Evolutionary conservation across 768 basidiomycete genomes (phyloP).

Genomic region (Auricularia auricula-judae): DNA sequence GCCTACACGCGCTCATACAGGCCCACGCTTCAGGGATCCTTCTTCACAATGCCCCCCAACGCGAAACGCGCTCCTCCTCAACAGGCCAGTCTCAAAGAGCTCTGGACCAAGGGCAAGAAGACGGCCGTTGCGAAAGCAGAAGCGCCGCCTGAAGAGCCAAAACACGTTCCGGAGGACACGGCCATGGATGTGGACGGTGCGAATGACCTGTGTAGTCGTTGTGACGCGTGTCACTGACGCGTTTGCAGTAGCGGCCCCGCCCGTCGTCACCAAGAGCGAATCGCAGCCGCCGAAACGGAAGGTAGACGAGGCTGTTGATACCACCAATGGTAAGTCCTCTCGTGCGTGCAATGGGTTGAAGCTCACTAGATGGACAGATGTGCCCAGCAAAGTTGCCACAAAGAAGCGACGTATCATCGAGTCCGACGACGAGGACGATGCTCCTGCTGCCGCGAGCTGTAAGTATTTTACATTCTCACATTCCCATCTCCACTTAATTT

Average conservation of each 20-base stretch:
- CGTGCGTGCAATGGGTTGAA: not conserved
- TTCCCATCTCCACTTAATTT: not conserved
- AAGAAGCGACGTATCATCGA: slow-evolving; percentile 29
- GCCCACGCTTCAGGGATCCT: slow-evolving; percentile 40
- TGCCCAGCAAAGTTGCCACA: not conserved
- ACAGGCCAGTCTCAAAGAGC: slow-evolving; percentile 66
- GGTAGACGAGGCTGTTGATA: not conserved
- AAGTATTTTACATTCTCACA: not conserved
- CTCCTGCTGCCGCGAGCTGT: not conserved
- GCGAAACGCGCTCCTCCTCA: slow-evolving; percentile 58
- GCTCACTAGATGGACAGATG: not conserved
- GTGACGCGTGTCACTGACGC: not conserved
- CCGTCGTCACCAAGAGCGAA: not conserved
- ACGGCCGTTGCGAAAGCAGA: slow-evolving; percentile 15
- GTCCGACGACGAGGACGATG: slow-evolving; percentile 24
- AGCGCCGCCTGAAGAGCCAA: slow-evolving; percentile 18
- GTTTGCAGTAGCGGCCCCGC: not conserved
- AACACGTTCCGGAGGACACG: slow-evolving; percentile 18
- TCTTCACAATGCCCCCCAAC: slow-evolving; percentile 63
- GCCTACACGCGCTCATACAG: not conserved
- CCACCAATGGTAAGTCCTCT: not conserved
- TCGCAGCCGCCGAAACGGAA: not conserved
- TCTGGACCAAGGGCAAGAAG: slow-evolving; percentile 50
- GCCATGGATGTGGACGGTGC: slow-evolving; percentile 9
- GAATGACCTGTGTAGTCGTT: not conserved